Evolutionary conservation across 371 early-diverging fungal genomes (phyloP), one percentile per base, ranked within the genome.

Genomic region (Mucor irregularis): DNA sequence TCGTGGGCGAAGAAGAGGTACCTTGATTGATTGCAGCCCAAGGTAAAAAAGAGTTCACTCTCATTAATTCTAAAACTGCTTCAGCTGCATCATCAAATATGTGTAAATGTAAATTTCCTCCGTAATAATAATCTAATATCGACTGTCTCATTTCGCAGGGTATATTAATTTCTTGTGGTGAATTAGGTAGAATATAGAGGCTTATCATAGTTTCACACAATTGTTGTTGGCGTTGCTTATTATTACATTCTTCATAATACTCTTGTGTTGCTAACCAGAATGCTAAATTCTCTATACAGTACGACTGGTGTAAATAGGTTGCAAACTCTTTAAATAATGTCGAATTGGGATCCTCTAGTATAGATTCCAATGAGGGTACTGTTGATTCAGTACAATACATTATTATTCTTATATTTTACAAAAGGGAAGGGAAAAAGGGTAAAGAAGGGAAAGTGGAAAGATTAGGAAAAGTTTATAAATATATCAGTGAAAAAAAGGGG

Each of bases 151-250:
- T 78, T 25, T 74, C 75, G 40, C 75, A 78, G 16, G 75, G 78
- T 33, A 78, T 78, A 43, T 78, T 78, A 56, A 78, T 78, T 48
- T 78, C 78, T 52, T 71, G 71, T n/a, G 72, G 62, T 19, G 78
- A 68, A 40, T 74, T 78, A 25, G 78, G 67, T 24, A 58, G 67
- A 21, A 78, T 65, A 43, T 71, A 65, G 5, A 53, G 64, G 35
- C 53, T 30, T 14, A 78, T 49, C 30, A 78, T 73, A 2, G 48
- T 38, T 13, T 64, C 67, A 61, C 54, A 46, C 30, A 55, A 46
- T 49, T 56, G 25, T 21, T 48, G 21, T 9, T 28, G 25, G n/a
- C n/a, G n/a, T 16, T 19, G 44, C 8, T 56, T 49, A 6, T 57
- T 35, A 11, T 38, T 49, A 24, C 59, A 57, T 55, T 53, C 58